Base-by-base conservation (phyloP, 2,329 filamentous ascomycete species). In the Achaetomium macrosporum region DNA sequence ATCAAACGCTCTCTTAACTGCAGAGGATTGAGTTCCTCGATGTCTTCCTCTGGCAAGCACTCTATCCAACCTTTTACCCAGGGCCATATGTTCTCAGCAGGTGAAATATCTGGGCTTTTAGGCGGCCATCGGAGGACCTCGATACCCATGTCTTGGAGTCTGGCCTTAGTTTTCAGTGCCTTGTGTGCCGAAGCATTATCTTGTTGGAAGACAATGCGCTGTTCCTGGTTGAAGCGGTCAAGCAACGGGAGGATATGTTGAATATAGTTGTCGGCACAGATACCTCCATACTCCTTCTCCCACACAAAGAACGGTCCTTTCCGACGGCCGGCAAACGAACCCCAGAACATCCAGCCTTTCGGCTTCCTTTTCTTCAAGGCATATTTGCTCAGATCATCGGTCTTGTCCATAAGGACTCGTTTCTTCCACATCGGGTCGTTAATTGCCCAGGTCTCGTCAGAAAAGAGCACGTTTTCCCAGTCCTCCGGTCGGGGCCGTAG, bases 201-300 rank as follows among this genome's bases (percentile, higher is more conserved):
- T 31, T 42, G 37, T 41, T 33, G n/a, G 17, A 49, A 42, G 9
- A 35, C 31, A 42, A 11, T 41, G 9, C 16, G 35, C 25, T 51
- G 7, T 47, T 48, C 12, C 25, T 51, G 16, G 25, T 47, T 43
- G 17, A 44, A 29, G 6, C 6, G 15, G 19, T 47, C n/a, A 5
- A 54, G 37, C 16, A 55, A 19, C 5, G 53, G 47, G 2, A 51
- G 5, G 19, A 55, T 55, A 35, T 31, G 40, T 4, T 10, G 25
- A 2, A 31, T 9, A 20, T 54, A 54, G 8, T 50, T 50, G 2
- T 42, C 37, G 7, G 25, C 20, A 15, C 30, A 15, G 15, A 54
- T 47, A 31, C 52, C 37, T 11, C 52, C 31, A 29, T 42, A 50
- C 31, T 50, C 36, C 17, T 54, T 54, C 20, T 54, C 47, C 52